Base-by-base conservation (phyloP, 106 monocot genomes). In the Hemerocallis citrina region DNA sequence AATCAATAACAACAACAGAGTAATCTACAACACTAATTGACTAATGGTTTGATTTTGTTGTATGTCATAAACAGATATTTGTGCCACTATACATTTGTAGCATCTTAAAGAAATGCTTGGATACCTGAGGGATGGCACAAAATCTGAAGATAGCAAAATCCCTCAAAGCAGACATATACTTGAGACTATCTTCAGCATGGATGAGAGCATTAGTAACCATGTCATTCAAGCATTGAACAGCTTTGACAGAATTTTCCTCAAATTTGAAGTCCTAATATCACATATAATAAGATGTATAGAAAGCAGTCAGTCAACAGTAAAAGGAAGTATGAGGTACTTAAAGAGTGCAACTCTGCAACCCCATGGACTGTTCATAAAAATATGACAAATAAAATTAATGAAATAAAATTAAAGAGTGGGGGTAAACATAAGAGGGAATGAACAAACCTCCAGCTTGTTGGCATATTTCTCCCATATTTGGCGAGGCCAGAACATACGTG, bases 381-480 rank as follows among this genome's bases (percentile, higher is more conserved):
- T n/a, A n/a, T 27, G 6, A 66, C 16, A 39, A 22, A 62, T 38
- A 4, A 44, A 64, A 33, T n/a, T 29, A 34, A n/a, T 1, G 52
- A 21, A 34, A 29, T n/a, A 40, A 59, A 59, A 39, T 13, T 12
- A 59, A 59, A 12, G 11, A 38, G 12, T 38, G 36, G 21, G 14
- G 7, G 16, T 38, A 59, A 24, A 36, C 37, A 58, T 58, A 12
- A 59, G 32, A 58, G 12, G 20, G 21, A 24, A 39, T 10, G 38
- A 13, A 59, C 61, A n/a, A 37, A 94, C 95, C 95, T 95, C 95
- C 74, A 95, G 90, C 54, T 86, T 90, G 55, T 81, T 28, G 2
- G 78, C 95, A 86, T 95, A 95, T 75, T 95, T 95, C 63, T 75
- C 84, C 95, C 95, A 95, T 58, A 90, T 81, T 71, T 95, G 59